Evolutionary conservation across 23 red algal species (phyloP).

Genomic region (Chondrus crispus): DNA sequence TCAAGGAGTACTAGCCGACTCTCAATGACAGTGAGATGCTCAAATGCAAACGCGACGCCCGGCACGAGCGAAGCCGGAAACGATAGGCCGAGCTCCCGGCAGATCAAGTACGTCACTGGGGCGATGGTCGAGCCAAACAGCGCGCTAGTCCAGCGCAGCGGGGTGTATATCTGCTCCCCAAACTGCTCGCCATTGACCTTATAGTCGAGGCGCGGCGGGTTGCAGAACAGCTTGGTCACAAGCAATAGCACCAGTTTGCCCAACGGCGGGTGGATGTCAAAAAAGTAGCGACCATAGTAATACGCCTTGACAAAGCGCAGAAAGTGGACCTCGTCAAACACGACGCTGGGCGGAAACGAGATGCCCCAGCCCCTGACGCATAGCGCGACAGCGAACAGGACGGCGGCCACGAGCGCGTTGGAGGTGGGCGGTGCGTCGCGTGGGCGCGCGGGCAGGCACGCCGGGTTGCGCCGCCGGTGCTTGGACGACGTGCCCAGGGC

Average conservation of each 20-base stretch:
- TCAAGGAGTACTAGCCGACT: constrained; percentile 88
- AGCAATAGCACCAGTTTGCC: constrained; percentile 85
- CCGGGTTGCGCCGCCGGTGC: neutral
- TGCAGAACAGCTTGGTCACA: constrained; percentile 51
- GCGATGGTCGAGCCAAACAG: constrained; percentile 64
- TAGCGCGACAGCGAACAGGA: constrained; percentile 23
- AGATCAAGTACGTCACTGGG: constrained; percentile 66
- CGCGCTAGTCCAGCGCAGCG: constrained; percentile 62
- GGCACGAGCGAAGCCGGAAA: constrained; percentile 51
- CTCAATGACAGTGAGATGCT: constrained; percentile 83
- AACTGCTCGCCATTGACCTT: constrained; percentile 65
- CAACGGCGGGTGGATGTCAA: constrained; percentile 99
- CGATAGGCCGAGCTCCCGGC: constrained; percentile 58
- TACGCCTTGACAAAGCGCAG: constrained; percentile 49
- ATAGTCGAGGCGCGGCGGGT: constrained; percentile 37
- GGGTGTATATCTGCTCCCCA: constrained; percentile 56
- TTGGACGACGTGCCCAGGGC: neutral
- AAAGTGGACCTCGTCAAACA: constrained; percentile 99
- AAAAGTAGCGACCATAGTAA: constrained; percentile 83
- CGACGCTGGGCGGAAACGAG: constrained; percentile 70
- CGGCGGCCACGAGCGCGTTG: neutral
- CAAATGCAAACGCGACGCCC: constrained; percentile 45
- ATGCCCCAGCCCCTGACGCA: constrained; percentile 20
- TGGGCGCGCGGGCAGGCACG: constrained; percentile 4
- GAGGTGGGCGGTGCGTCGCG: neutral